Percentiles rank a stretch among this genome's conserved stretches.
phyloP scores from a whole-genome alignment of 345 rosid species.

The Erysimum cheiranthoides region DNA sequence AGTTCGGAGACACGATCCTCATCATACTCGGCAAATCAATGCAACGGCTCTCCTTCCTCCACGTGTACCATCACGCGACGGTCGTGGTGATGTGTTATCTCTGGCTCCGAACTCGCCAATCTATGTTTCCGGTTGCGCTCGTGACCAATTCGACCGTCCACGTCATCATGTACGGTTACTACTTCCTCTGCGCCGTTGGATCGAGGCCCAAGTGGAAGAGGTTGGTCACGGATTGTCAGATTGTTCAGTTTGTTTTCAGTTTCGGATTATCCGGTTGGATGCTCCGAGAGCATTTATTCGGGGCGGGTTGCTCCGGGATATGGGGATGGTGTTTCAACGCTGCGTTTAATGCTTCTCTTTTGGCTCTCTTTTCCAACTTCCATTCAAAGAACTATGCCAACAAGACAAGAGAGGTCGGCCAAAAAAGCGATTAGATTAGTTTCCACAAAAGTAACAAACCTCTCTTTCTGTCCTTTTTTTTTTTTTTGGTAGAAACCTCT shows the following conservation, averaged over 20 bases:
- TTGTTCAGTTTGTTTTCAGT: conserved; percentile 73
- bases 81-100: conserved; percentile 77
- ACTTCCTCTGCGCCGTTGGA: conserved; percentile 64
- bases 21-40: conserved; percentile 58
- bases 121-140: conserved; percentile 66
- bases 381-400: conserved; percentile 58
- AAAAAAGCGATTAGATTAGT: conserved; percentile 2
- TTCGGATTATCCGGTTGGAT: conserved; percentile 58
- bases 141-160: conserved; percentile 67
- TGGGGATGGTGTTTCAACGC: conserved; percentile 74
- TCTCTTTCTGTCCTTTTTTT: too few relatives aligned
- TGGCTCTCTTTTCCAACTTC: conserved; percentile 68
- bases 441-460: background rate
- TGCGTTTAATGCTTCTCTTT: conserved; percentile 66
- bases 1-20: conserved; percentile 64
- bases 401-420: background rate
- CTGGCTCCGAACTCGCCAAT: conserved; percentile 63
- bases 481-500: too few relatives aligned
- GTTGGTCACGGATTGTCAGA: conserved; percentile 75
- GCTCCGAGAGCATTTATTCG: conserved; percentile 56
- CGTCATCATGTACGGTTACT: conserved; percentile 74
- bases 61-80: conserved; percentile 80
- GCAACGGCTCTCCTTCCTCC: conserved; percentile 79
- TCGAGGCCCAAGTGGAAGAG: conserved; percentile 77
- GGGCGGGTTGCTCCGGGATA: conserved; percentile 70